phyloP scores from a whole-genome alignment of 176 grass and related monocot species.

The Chloris gayana region DNA sequence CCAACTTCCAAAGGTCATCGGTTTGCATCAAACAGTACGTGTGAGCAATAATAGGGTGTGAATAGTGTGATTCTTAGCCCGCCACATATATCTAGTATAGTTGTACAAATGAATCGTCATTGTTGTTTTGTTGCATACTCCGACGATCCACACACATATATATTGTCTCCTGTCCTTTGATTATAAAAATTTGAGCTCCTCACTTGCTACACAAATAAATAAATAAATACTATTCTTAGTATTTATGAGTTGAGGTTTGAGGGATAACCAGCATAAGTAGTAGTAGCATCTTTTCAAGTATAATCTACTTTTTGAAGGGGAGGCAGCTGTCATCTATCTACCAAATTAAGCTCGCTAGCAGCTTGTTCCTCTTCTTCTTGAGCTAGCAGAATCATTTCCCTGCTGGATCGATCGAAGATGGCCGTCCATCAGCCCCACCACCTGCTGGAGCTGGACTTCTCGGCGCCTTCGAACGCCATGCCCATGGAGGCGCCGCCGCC shows the following conservation, averaged over 20 bases:
- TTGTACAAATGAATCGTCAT: too few relatives aligned
- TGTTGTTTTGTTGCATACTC: too few relatives aligned
- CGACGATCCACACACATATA: too few relatives aligned
- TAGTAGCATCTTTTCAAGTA: background rate
- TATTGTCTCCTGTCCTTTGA: too few relatives aligned
- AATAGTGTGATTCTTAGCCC: too few relatives aligned
- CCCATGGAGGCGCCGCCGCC: background rate
- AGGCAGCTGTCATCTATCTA: background rate
- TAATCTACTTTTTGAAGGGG: background rate
- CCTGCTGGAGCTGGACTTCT: conserved; percentile 47
- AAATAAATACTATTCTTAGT: background rate
- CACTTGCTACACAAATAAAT: background rate
- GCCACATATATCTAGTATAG: too few relatives aligned
- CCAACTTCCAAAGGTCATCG: background rate
- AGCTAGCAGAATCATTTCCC: too few relatives aligned
- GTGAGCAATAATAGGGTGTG: background rate
- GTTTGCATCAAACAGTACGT: background rate
- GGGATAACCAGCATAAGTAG: background rate
- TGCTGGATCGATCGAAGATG: conserved; percentile 28
- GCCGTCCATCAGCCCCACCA: conserved; percentile 37
- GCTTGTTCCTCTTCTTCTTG: too few relatives aligned
- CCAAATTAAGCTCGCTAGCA: background rate
- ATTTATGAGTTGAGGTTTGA: background rate
- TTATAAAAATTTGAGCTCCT: too few relatives aligned
- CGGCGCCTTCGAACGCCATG: too few relatives aligned